Evolutionary conservation across 2,329 filamentous ascomycete species (phyloP), one percentile per base, ranked within the genome.

Genomic region (Claviceps sp.): DNA sequence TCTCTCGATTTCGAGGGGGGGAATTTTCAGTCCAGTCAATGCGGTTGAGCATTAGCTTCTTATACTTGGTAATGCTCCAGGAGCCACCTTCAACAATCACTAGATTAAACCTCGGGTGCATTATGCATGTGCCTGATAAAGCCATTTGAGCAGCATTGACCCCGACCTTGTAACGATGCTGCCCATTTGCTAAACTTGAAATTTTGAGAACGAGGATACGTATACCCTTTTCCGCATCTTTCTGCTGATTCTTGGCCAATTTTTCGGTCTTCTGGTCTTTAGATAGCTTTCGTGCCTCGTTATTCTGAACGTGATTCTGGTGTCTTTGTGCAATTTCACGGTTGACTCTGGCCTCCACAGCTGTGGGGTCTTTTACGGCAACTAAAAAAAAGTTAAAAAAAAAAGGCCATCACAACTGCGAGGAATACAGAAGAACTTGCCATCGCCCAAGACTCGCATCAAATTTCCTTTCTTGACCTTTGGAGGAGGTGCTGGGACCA

Each of bases 391-490:
- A 6, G 2, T 40, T 45, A 24, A 54, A 41, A 16, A 52, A 24
- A 54, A 38, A 16, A 52, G 37, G 45, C 37, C 45, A 42, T 13
- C 41, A 44, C 37, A 34, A 14, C 8, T 24, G 13, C 26, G 13
- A 24, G 1, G 34, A 16, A 11, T 5, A 38, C 20, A 50, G 22
- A 46, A 46, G 37, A 50, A 88, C 85, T 64, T 64, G 68, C 67
- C 67, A 58, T 96, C 88, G 56, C 93, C 93, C 52, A 96, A 76
- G 34, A 98, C 93, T 53, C 90, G 85, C 93, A 98, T 98, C 64
- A 98, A 79, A 67, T 98, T 98, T 53, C 85, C 87, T 68, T 94
- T 94, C 71, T 96, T 97, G 59, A 98, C 88, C 69, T 97, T 98
- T 11, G 93, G 91, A 26, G 90, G 86, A 30, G 90, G 89, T 20